A percentile compares a stretch with the other conserved stretches of the same genome.
Conservation (phyloP, 169 alveolate species). For the Eimeria praecox region DNA sequence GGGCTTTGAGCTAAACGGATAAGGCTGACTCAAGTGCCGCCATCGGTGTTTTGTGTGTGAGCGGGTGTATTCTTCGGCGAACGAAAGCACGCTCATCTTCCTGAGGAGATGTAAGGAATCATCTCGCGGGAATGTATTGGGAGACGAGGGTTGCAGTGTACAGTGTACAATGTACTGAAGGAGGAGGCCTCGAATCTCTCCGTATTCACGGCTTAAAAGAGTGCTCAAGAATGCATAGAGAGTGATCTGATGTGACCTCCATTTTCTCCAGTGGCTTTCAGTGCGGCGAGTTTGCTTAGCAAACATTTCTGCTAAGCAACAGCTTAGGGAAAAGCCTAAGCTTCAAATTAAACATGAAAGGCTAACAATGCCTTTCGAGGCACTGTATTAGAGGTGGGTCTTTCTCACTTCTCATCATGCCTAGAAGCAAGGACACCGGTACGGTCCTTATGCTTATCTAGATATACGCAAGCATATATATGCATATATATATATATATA, state of each 20-base stretch:
- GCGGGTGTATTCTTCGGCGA: background rate
- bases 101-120: background rate
- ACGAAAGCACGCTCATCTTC: background rate
- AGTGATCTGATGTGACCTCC: background rate
- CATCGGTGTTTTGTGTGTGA: background rate
- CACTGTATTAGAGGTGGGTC: background rate
- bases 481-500: no score
- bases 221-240: background rate
- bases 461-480: no score
- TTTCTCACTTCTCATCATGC: background rate
- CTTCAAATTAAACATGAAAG: background rate
- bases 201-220: background rate
- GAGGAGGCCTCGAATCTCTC: background rate
- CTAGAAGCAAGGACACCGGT: background rate
- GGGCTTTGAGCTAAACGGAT: background rate
- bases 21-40: background rate
- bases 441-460: no score
- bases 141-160: no score
- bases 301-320: background rate
- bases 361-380: background rate
- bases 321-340: no score
- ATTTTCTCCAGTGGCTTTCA: background rate
- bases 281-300: background rate
- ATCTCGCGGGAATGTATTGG: no score
- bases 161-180: no score